Base-by-base conservation (phyloP, 768 basidiomycete genomes). In the Trametes punicea region DNA sequence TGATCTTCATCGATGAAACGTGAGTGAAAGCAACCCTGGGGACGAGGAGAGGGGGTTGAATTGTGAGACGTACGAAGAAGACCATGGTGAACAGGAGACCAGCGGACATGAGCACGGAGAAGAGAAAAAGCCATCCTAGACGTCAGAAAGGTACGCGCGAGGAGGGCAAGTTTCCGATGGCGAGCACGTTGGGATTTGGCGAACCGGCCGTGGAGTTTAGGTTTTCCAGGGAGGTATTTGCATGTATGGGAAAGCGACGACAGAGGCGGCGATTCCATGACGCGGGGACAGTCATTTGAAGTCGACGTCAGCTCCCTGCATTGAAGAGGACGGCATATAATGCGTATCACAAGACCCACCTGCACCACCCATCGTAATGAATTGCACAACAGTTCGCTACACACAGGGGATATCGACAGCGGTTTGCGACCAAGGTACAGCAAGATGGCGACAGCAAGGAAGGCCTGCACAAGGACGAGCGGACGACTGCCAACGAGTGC, bases 31-130 rank as follows among this genome's bases (percentile, higher is more conserved):
- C n/a, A n/a, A 27, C 25, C 7, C 18, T 29, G 47, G 30, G 56
- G 29, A 26, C 30, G 49, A 38, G 20, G 33, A 29, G 31, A 16
- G 31, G 15, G 13, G 31, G 34, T 36, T 36, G 26, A 44, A 50
- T 40, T 36, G 42, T 50, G 53, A 13, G 26, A 87, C 93, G 73
- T 67, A 98, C 96, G 74, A 97, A 99, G 81, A 98, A 99, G 70
- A 99, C 97, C 89, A 94, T 94, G 64, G 94, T 97, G 78, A 99
- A 99, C 57, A 99, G 77, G 57, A 98, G 79, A 30, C 87, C 93
- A 18, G 95, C 96, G 64, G 94, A 89, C 84, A 93, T 85, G 51
- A 98, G 85, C 70, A 98, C 95, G 69, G 93, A 84, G 71, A 98
- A 94, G 65, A 98, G 82, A 77, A 97, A 99, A 62, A 99, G 75